Evolutionary conservation across 495 filamentous ascomycete species (phyloP).

Genomic region (Achaetomiella virescens): DNA sequence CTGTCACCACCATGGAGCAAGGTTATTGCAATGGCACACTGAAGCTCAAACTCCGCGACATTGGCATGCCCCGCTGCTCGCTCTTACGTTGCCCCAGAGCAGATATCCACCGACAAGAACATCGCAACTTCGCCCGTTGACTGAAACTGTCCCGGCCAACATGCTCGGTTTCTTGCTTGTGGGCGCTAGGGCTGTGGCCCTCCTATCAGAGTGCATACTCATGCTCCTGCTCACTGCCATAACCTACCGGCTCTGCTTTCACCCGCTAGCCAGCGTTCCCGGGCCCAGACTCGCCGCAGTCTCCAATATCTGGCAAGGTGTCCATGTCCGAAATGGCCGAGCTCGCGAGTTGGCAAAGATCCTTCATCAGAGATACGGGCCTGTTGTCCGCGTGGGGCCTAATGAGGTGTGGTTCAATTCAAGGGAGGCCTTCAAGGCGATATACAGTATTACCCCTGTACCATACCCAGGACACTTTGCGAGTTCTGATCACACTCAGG

Average conservation of each 20-base stretch:
- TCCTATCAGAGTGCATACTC: neutral
- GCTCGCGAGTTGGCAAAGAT: constrained; percentile 25
- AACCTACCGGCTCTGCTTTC: constrained; percentile 25
- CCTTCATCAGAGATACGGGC: constrained; percentile 48
- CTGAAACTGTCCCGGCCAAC: neutral
- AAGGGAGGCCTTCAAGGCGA: constrained; percentile 30
- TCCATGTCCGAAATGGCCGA: constrained; percentile 26
- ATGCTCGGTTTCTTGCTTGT: neutral
- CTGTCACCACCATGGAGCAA: no score
- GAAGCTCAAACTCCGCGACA: no score
- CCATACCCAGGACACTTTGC: neutral
- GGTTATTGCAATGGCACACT: no score
- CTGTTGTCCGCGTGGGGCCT: constrained; percentile 52
- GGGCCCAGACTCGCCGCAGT: constrained; percentile 33
- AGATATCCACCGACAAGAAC: no score
- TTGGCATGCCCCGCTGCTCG: neutral
- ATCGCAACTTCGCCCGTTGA: no score
- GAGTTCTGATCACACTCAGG: constrained; percentile 11
- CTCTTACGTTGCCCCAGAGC: no score
- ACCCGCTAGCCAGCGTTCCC: constrained; percentile 31
- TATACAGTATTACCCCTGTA: constrained; percentile 42
- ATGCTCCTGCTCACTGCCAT: neutral
- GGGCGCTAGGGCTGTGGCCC: neutral
- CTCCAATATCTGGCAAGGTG: constrained; percentile 36
- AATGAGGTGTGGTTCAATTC: constrained; percentile 48